Evolutionary conservation across 306 rosid genomes (phyloP).

Genomic region (Castanea sativa): DNA sequence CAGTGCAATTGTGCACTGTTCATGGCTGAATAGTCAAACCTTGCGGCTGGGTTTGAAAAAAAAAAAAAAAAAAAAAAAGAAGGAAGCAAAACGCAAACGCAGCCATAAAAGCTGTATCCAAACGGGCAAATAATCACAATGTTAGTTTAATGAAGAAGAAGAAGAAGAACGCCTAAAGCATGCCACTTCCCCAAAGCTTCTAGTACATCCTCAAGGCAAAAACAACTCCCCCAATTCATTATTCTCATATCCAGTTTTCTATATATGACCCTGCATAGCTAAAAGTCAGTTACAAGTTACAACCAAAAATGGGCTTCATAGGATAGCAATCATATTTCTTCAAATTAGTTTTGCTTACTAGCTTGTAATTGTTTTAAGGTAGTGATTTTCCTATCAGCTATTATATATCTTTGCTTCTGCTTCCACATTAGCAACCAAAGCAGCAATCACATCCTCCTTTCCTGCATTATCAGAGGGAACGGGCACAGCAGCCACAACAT

Average conservation of each 20-base stretch:
- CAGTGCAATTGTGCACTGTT: too few relatives aligned
- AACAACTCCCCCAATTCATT: slow-evolving; percentile 78
- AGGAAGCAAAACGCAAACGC: too few relatives aligned
- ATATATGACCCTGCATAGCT: slow-evolving; percentile 81
- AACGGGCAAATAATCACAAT: too few relatives aligned
- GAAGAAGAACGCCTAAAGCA: slow-evolving; percentile 41
- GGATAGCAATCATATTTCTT: neutral
- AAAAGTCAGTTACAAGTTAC: slow-evolving; percentile 16
- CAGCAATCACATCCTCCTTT: slow-evolving; percentile 75
- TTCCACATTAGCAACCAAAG: slow-evolving; percentile 76
- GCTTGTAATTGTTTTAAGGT: slow-evolving; percentile 86
- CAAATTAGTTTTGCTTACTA: slow-evolving; percentile 35
- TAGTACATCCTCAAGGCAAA: slow-evolving; percentile 68
- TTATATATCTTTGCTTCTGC: slow-evolving; percentile 56
- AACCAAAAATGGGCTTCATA: slow-evolving; percentile 10
- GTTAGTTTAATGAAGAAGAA: too few relatives aligned
- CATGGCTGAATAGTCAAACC: too few relatives aligned
- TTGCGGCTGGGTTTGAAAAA: too few relatives aligned
- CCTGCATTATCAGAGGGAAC: slow-evolving; percentile 74
- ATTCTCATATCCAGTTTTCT: slow-evolving; percentile 80
- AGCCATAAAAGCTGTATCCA: too few relatives aligned
- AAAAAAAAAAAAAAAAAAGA: too few relatives aligned
- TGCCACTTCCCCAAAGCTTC: slow-evolving; percentile 88
- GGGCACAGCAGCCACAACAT: slow-evolving; percentile 65
- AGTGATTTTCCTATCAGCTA: slow-evolving; percentile 86